Percentiles rank a stretch among this genome's conserved stretches.
Conservation (phyloP, 768 basidiomycete genomes). For the Leucocoprinus birnbaumii region DNA sequence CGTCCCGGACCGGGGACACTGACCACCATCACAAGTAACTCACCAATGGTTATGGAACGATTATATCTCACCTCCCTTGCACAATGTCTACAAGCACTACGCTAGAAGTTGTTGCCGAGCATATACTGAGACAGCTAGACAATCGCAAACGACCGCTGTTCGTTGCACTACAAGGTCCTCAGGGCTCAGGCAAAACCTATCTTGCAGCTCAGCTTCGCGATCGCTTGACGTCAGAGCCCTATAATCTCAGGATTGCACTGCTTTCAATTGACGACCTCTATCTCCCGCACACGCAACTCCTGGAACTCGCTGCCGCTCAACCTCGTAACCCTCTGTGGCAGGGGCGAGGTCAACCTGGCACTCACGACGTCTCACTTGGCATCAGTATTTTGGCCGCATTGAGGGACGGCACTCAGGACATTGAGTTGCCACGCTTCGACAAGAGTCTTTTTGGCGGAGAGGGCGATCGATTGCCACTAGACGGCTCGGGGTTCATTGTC, state of each 20-base stretch:
- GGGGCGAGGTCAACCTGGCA: conserved; percentile 92
- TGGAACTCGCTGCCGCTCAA: conserved; percentile 48
- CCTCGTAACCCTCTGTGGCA: conserved; percentile 64
- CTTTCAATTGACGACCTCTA: conserved; percentile 88
- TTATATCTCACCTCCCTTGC: conserved; percentile 4
- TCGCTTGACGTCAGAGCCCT: conserved; percentile 38
- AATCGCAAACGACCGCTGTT: conserved; percentile 55
- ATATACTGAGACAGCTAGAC: conserved; percentile 27
- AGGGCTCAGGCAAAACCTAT: conserved; percentile 91
- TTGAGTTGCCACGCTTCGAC: conserved; percentile 80
- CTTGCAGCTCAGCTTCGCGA: conserved; percentile 57
- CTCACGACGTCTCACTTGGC: conserved; percentile 80
- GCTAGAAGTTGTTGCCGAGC: conserved; percentile 28
- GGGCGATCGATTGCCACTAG: conserved; percentile 70
- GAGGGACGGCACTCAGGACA: conserved; percentile 35
- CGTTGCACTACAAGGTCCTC: conserved; percentile 88
- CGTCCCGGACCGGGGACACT: background rate
- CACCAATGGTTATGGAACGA: background rate
- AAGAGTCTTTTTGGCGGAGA: conserved; percentile 80
- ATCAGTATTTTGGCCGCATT: conserved; percentile 47
- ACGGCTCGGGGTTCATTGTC: conserved; percentile 40
- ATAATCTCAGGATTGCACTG: conserved; percentile 53
- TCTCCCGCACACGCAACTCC: conserved; percentile 64
- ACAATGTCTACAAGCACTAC: conserved; percentile 22
- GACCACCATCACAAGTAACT: too few relatives aligned